These are phyloP conservation scores for Melaleuca quinquenervia DNA, from an alignment of 345 rosid genomes.

Conservation along the genomic window DNA sequence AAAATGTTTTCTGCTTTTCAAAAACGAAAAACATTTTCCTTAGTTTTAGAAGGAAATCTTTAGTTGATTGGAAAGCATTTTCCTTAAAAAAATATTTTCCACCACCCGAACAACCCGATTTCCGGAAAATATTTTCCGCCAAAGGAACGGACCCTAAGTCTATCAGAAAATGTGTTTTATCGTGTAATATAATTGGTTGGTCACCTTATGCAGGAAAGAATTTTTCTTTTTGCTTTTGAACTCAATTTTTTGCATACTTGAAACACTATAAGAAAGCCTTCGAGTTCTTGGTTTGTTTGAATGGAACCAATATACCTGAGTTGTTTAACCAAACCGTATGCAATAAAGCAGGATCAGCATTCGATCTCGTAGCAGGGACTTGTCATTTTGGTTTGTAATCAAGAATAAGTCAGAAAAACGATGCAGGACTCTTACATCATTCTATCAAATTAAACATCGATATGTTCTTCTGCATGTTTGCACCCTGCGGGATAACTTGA, in stretches of 20 bases:
- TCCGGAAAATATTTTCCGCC: too few species aligned
- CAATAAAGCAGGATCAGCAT: not conserved
- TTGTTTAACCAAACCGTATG: not conserved
- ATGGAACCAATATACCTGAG: not conserved
- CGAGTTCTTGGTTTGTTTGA: not conserved
- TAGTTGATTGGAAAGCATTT: too few species aligned
- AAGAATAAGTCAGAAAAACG: not conserved
- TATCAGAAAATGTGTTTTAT: not conserved
- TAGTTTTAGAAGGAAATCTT: too few species aligned
- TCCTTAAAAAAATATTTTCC: too few species aligned
- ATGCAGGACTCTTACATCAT: not conserved
- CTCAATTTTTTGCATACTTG: not conserved
- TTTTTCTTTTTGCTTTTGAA: not conserved
- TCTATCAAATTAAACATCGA: not conserved
- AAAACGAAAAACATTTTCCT: too few species aligned
- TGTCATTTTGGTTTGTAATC: not conserved
- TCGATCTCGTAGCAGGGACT: not conserved
- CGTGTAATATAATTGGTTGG: not conserved
- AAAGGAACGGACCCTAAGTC: too few species aligned
- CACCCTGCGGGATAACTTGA: not conserved
- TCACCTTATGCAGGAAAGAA: not conserved
- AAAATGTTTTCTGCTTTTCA: too few species aligned
- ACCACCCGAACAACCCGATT: too few species aligned
- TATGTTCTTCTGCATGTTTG: not conserved
- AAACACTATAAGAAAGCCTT: not conserved